Evolutionary conservation across 257 asterid species (phyloP), one percentile per base, ranked within the genome.

Genomic region (Echium plantagineum): DNA sequence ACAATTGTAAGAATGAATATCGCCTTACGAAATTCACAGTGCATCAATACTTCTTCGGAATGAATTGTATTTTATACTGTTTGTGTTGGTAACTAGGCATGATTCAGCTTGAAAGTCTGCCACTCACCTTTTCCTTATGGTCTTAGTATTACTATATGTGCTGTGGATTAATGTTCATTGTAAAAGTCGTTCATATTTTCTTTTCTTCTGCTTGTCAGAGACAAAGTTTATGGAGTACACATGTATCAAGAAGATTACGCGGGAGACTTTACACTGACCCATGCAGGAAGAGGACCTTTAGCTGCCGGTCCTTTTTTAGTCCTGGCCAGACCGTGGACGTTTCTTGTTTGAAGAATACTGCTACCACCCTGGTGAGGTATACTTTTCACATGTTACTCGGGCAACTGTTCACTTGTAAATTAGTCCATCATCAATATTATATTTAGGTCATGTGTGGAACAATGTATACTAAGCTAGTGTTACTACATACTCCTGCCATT

Each of bases 361-460:
- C 83, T 52, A 71, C 85, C 42, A 68, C 77, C 60, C 68, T 86
- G 70, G 75, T 82, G 63, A 83, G 96, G 96, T 89, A 80, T 28
- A 20, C 59, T 24, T 6, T 31, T 22, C 30, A 5, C 19, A 15
- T 21, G 7, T 35, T 54, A 26, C 32, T 54, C 55, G n/a, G 16
- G 17, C 12, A 12, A 15, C 49, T 42, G 49, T 42, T 42, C 10
- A 10, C 16, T 42, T 42, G 2, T 42, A 42, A 42, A 10, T 10
- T 42, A 42, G 12, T 35, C 13, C 46, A 0, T 31, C 3, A 1
- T 31, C 38, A 5, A 31, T 42, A 12, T 42, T 42, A 17, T 10
- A 42, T 42, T 1, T 12, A 42, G 13, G 5, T 42, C 17, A 4
- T 12, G 1, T 12, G 16, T 13, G 49, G 49, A 42, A 42, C 15